Base-by-base conservation (phyloP, 225 moss, liverwort and hornwort species). In the Sphagnum tenellum region DNA sequence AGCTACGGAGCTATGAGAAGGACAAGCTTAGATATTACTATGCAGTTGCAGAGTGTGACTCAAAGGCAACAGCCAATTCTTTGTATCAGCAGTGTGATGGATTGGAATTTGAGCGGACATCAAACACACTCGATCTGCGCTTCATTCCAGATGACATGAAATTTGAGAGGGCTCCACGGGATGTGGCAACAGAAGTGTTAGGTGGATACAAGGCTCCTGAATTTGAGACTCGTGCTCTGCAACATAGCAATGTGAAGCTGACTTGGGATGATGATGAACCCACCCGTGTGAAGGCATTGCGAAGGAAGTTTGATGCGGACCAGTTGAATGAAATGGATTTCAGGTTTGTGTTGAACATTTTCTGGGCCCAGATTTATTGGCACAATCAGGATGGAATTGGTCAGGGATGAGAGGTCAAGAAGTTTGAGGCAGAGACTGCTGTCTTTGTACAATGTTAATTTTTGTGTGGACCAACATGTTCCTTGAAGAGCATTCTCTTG, bases 201-300 rank as follows among this genome's bases (percentile, higher is more conserved):
- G 71, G 57, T 57, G 84, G 84, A 14, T 98, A 87, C 57, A 93
- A 86, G 76, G 87, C 93, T 50, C 78, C 90, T 66, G 90, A 90
- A 67, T 98, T 93, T 65, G 83, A 93, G 74, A 98, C 98, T 11
- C 79, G 87, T 59, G 98, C 98, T 13, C 76, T 93, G 3, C 98
- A 98, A 78, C 98, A 98, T 59, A 93, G 93, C 67, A 89, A 78
- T 57, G 90, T 93, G 69, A 98, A 90, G 64, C 84, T 89, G 58
- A 98, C 98, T 3, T 98, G 98, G 98, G 98, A 98, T 67, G 93
- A 98, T 60, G 98, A 98, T 69, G 93, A 93, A 75, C 93, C 98
- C 10, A 83, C 83, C 69, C 87, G 98, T 12, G 81, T 79, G 49
- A 98, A 87, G 76, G 87, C 98, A 44, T 71, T 98, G 77, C 84